Evolutionary conservation across 2,329 filamentous ascomycete species (phyloP), one percentile per base, ranked within the genome.

Genomic region (Aspergillus ustus): DNA sequence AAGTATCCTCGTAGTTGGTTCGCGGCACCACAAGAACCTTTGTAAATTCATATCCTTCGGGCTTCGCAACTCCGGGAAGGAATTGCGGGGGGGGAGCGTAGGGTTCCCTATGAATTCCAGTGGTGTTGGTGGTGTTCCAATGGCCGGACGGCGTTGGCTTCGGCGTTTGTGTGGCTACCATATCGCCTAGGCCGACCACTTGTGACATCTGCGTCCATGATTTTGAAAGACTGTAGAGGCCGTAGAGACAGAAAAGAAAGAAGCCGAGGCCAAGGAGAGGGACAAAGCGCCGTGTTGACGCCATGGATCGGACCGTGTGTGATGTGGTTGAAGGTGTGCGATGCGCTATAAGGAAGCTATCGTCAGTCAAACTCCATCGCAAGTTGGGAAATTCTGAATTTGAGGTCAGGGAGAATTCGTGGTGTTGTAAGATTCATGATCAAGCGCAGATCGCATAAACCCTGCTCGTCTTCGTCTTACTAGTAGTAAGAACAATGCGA

Each of bases 11-110:
- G 2, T 75, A 71, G 60, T 80, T 81, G 22, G 81, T 81, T 51
- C 81, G 80, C 1, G 85, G 80, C 53, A 88, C 78, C 5, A 89
- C 83, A 25, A 89, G 70, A 1, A 76, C 78, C 28, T 82, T 83
- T 3, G 83, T 84, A 67, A 86, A 87, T 45, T 80, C 80, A 63
- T 78, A 77, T 1, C 81, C 81, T 0, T 77, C 66, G 0, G 82
- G 78, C 61, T 82, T 81, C 7, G 77, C 72, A 3, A 70, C 66
- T 0, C 77, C 78, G 8, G 77, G 66, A 7, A 66, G 44, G 59
- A 75, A 78, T n/a, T 72, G 63, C 19, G 72, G 71, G 7, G 63
- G 71, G 7, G 73, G 74, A 3, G 72, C 72, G 56, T 70, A 73
- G 9, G 67, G 66, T 44, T 64, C 62, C 61, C 66, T 68, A 22